Evolutionary conservation across 108 stramenopile species (phyloP), one percentile per base, ranked within the genome.

Genomic region (Discostella stelligeroides): DNA sequence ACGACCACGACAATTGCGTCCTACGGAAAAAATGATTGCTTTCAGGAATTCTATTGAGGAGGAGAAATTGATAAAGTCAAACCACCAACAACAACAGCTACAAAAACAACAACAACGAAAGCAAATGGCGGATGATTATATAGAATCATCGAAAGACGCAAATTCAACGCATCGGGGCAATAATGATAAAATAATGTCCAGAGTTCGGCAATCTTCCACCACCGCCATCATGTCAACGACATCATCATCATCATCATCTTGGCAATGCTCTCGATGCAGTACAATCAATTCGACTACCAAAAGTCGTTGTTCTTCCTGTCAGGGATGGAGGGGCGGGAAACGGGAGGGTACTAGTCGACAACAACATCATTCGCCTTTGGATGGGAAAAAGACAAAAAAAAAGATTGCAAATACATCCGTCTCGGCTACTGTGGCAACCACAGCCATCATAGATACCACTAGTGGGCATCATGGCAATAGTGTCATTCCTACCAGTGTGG

Each of bases 1-100:
- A 57, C 72, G 72, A 2, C 72, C 72, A n/a, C 51, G 72, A 20
- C 62, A 37, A 47, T 34, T 72, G 42, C 54, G 42, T 27, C 72
- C 72, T 5, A 72, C 72, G 1, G 63, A 72, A 24, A 72, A 72
- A 43, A 56, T 57, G 12, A 24, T 63, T n/a, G 72, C 72, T 0
- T 50, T n/a, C 15, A 63, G 48, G 53, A 54, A 28, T 20, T 15
- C 14, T 24, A 1, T 24, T 15, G 18, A 9, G 23, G 25, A 8
- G 25, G 28, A 17, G 48, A 49, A 49, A 17, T 7, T 18, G 48
- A 5, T 34, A 6, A 34, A 34, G 18, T 28, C 15, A 29, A n/a
- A n/a, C 25, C 53, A 15, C 25, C 28, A 12, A 0, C 51, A 28
- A 25, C 7, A 28, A 0, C 28, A 15, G 28, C n/a, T n/a, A n/a